A percentile compares a stretch with the other conserved stretches of the same genome.
These are phyloP conservation scores for Alternaria brassicicola DNA, from an alignment of 2,329 filamentous ascomycete species.

Conservation along the genomic window DNA sequence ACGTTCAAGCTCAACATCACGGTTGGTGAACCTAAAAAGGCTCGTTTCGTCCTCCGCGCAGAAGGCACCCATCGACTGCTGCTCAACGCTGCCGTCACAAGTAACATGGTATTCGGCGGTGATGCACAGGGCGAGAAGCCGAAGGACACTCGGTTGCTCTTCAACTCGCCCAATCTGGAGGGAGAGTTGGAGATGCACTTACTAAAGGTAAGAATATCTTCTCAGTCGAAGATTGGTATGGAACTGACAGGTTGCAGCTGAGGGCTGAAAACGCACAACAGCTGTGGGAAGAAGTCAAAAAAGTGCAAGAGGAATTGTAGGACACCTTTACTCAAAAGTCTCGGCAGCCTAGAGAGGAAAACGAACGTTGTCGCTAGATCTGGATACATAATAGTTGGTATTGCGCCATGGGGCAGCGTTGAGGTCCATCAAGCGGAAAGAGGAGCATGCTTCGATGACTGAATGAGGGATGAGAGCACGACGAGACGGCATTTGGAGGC, in stretches of 20 bases:
- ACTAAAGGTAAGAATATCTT: constrained; percentile 58
- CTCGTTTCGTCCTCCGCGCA: constrained; percentile 86
- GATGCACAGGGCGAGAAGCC: constrained; percentile 67
- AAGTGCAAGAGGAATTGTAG: constrained; percentile 33
- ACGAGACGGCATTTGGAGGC: neutral
- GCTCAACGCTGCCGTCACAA: constrained; percentile 81
- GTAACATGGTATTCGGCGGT: constrained; percentile 79
- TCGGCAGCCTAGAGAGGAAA: constrained; percentile 1
- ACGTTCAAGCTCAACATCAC: constrained; percentile 77
- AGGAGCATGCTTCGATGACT: neutral
- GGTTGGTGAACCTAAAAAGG: constrained; percentile 51
- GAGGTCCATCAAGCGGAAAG: neutral
- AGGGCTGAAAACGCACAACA: constrained; percentile 31
- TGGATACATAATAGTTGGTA: neutral
- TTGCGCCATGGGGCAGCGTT: neutral
- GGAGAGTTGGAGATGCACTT: constrained; percentile 61
- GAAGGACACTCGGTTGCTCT: constrained; percentile 70
- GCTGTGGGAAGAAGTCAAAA: constrained; percentile 33
- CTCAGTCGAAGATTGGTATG: no score
- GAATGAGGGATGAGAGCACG: neutral
- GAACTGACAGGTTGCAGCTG: constrained; percentile 22
- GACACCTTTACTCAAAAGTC: constrained; percentile 10
- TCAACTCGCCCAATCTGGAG: constrained; percentile 62
- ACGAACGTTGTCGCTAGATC: neutral
- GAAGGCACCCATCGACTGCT: constrained; percentile 87